Conservation (phyloP, 768 basidiomycete genomes). For the Mycena filopes region DNA sequence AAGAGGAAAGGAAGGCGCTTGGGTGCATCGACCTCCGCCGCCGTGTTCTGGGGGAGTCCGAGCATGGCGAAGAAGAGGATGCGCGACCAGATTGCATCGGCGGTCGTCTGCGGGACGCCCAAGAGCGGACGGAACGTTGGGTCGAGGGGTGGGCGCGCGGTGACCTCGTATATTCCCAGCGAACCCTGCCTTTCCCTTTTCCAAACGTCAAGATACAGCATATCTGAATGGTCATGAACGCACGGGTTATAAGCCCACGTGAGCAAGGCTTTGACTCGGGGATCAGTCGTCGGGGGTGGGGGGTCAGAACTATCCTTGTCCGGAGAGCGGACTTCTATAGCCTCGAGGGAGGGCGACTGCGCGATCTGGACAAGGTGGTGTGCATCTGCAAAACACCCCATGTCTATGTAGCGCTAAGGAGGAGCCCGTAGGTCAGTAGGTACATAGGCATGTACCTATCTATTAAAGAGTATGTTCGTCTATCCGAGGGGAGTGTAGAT, state of each 20-base stretch:
- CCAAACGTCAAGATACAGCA: background rate
- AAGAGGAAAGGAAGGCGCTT: background rate
- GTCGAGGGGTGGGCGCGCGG: background rate
- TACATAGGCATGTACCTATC: no score
- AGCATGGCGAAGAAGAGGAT: slow-evolving; percentile 9
- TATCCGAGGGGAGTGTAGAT: no score
- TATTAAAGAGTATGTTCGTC: no score
- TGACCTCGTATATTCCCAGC: background rate
- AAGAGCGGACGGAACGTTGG: background rate
- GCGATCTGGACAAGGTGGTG: slow-evolving; percentile 1
- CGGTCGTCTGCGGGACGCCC: background rate
- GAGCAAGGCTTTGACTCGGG: background rate
- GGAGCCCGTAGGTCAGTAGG: no score
- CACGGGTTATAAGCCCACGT: background rate
- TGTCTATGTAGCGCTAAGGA: no score
- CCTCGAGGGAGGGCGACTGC: background rate
- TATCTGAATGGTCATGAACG: background rate
- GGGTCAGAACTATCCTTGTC: background rate
- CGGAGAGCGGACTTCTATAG: background rate
- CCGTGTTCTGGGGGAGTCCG: background rate
- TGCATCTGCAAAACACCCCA: no score
- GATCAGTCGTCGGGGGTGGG: background rate
- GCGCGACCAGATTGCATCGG: background rate
- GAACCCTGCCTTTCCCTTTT: background rate
- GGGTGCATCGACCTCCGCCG: background rate